Base-by-base conservation (phyloP, 1,284 basidiomycete species). In the Pseudozyma flocculosa region DNA sequence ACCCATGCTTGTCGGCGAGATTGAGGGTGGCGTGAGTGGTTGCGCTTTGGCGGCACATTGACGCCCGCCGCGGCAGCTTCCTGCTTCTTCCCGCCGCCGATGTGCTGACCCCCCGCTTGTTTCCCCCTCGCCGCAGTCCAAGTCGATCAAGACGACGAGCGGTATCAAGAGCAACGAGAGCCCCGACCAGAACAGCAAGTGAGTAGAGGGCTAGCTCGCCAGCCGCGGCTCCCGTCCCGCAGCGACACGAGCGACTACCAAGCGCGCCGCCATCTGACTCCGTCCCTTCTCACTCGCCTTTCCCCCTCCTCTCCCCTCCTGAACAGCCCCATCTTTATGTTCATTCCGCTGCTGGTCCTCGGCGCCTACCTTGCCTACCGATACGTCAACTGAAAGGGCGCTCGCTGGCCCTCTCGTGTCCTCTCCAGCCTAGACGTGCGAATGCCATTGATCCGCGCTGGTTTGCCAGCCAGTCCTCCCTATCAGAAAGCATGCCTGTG, bases 1-100 rank as follows among this genome's bases (percentile, higher is more conserved):
- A n/a, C 72, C 77, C 38, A 79, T 80, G 68, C 71, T 75, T 43
- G 78, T 80, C 24, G 80, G 58, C 85, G 80, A 72, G 83, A 93
- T 85, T 39, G 70, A 70, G 42, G 73, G 71, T 48, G 63, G 62
- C 42, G 65, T 61, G 58, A 52, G 67, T 68, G 45, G 5, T n/a
- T n/a, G n/a, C n/a, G n/a, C n/a, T n/a, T n/a, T n/a, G 19, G n/a
- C 19, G 10, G 10, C 9, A 10, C 29, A 43, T 30, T 15, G 23
- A 9, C 21, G 8, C 41, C 11, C 26, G 26, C 38, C 1, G 3
- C 4, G 26, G 40, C 29, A 7, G 23, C 32, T 36, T 15, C 15
- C 2, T 37, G 2, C 14, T 14, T 37, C 21, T 15, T n/a, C n/a
- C n/a, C n/a, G n/a, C n/a, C n/a, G n/a, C n/a, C n/a, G n/a, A n/a